Evolutionary conservation across 345 rosid genomes (phyloP).

Genomic region (Salix exigua): DNA sequence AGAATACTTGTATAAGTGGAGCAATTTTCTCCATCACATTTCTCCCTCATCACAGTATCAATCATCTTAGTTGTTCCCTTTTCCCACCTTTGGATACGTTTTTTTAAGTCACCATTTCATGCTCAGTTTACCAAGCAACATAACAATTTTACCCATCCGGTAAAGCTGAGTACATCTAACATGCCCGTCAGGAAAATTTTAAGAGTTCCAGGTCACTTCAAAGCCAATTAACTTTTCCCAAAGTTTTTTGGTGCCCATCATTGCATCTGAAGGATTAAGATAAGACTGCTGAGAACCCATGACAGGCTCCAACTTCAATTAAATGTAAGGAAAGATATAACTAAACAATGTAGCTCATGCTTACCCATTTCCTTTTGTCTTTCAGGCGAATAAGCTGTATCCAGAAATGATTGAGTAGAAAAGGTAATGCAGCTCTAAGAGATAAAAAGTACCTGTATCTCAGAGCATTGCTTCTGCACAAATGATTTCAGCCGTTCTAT

Average conservation of each 20-base stretch:
- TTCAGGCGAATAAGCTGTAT: not conserved
- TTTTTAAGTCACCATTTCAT: not conserved
- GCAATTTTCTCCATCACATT: not conserved
- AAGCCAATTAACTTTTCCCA: not conserved
- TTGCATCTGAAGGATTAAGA: not conserved
- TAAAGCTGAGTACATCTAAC: no score
- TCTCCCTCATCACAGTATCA: no score
- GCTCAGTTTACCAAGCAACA: not conserved
- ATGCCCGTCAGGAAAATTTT: no score
- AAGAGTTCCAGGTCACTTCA: no score
- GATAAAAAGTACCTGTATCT: conserved; percentile 59
- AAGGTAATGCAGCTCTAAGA: not conserved
- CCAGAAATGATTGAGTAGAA: not conserved
- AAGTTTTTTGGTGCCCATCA: not conserved
- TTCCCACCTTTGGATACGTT: no score
- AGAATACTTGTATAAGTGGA: not conserved
- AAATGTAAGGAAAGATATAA: not conserved
- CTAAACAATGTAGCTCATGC: not conserved
- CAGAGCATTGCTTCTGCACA: conserved; percentile 81
- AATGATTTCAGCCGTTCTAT: conserved; percentile 67
- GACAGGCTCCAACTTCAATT: not conserved
- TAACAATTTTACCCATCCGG: not conserved
- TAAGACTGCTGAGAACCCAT: not conserved
- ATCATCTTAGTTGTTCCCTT: no score
- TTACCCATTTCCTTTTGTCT: not conserved